Conservation (phyloP, 2,329 filamentous ascomycete genomes). For the Aureobasidium sp. region DNA sequence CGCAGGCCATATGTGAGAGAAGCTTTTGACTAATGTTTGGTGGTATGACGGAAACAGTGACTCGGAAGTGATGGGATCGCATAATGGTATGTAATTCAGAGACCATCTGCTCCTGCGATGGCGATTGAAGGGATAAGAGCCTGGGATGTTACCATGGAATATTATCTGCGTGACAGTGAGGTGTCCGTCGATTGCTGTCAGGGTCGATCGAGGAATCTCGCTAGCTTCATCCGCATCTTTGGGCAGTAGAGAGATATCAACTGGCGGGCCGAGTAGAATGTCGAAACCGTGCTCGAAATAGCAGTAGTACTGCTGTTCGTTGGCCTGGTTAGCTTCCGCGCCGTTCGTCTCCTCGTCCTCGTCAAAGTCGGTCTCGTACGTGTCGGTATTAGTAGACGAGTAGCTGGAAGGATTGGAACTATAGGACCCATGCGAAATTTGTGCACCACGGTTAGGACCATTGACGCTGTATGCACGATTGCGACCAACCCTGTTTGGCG, state of each 20-base stretch:
- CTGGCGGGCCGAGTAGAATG: conserved; percentile 76
- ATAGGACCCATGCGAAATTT: conserved; percentile 14
- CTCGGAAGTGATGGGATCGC: conserved; percentile 60
- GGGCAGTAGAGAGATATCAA: conserved; percentile 26
- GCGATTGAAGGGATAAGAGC: conserved; percentile 93
- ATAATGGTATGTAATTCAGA: conserved; percentile 45
- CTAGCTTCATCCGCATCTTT: conserved; percentile 20
- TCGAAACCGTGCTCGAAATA: conserved; percentile 97
- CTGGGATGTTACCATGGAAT: conserved; percentile 88
- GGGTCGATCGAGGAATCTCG: conserved; percentile 18
- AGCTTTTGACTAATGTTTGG: conserved; percentile 58
- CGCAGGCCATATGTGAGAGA: conserved; percentile 52
- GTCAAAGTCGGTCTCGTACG: conserved; percentile 40
- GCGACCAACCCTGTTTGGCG: background rate
- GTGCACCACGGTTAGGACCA: background rate
- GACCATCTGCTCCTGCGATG: conserved; percentile 87
- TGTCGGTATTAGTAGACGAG: conserved; percentile 36
- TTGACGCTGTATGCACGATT: conserved; percentile 16
- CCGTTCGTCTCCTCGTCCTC: conserved; percentile 39
- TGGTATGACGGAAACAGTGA: conserved; percentile 70
- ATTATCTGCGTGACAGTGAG: conserved; percentile 88
- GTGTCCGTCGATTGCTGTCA: conserved; percentile 33
- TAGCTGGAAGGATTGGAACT: conserved; percentile 32
- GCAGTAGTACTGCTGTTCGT: conserved; percentile 81
- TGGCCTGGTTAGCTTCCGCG: conserved; percentile 55